Percentiles rank a stretch among this genome's conserved stretches.
phyloP scores from a whole-genome alignment of 1,284 basidiomycete species.

The Ceratobasidium sp. region DNA sequence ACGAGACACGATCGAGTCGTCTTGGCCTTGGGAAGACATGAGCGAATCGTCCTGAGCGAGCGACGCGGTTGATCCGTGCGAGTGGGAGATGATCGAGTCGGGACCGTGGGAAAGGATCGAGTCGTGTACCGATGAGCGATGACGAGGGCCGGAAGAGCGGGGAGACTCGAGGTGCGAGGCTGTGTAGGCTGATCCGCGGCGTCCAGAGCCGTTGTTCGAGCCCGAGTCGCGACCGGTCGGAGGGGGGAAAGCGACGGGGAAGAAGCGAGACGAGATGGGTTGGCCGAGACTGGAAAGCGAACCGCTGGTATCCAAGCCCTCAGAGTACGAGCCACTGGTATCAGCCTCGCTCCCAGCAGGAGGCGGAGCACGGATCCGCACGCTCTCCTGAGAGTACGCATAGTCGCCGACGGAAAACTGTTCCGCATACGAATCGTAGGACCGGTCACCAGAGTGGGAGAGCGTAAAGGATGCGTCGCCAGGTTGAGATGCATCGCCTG shows the following conservation, averaged over 20 bases:
- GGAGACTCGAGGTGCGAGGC: conserved; percentile 18
- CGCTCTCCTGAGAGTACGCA: conserved; percentile 49
- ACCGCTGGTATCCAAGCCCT: conserved; percentile 22
- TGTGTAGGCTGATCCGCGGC: conserved; percentile 14
- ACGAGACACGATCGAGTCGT: conserved; percentile 45
- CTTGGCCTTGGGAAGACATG: conserved; percentile 40
- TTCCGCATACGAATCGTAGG: conserved; percentile 48
- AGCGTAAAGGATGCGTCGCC: conserved; percentile 4
- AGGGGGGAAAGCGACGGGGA: conserved; percentile 70
- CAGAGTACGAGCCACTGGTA: conserved; percentile 33
- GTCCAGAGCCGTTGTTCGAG: conserved; percentile 42
- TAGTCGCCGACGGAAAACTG: conserved; percentile 51
- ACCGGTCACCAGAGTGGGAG: conserved; percentile 19
- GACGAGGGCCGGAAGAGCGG: not conserved
- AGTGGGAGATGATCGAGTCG: conserved; percentile 61
- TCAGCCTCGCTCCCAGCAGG: conserved; percentile 63
- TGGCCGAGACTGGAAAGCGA: conserved; percentile 81
- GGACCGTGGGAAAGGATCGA: conserved; percentile 55
- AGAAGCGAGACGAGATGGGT: conserved; percentile 65
- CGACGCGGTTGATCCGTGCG: not conserved
- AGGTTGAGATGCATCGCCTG: conserved; percentile 41
- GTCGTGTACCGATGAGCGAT: conserved; percentile 27
- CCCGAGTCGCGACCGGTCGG: conserved; percentile 47
- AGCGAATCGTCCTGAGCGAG: conserved; percentile 46
- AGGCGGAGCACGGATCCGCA: conserved; percentile 54